Evolutionary conservation across 129 eudicot genomes (phyloP), one percentile per base, ranked within the genome.

Genomic region (Lonicera japonica): DNA sequence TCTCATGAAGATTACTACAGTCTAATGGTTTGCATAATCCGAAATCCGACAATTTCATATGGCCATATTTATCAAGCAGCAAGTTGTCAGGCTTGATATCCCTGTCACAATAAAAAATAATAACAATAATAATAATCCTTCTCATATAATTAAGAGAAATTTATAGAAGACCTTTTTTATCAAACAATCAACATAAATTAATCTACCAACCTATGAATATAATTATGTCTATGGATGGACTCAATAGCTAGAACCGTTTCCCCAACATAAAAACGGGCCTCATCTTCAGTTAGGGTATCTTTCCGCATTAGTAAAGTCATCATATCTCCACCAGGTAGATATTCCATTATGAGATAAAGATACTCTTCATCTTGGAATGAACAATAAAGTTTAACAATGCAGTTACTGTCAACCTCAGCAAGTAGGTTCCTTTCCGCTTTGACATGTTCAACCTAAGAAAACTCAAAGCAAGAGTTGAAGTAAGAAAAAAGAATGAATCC

Each of bases 291-390:
- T 39, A 90, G 65, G 10, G 86, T 90, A 75, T 90, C 97, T 75
- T 90, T 90, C 47, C 95, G 71, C 97, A 90, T 90, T 25, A 90
- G 79, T 70, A 90, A 67, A 54, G 97, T 90, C 97, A 90, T 90
- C 97, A 90, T 86, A 81, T 90, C 97, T 63, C 97, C 97, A 51
- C 97, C 97, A 61, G 97, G 95, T 58, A 90, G 83, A 76, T 90
- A 90, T 75, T 90, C 97, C 97, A 90, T 90, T 51, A 90, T 77
- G 25, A 90, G 94, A 63, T 90, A 90, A 17, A 90, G 86, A 79
- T 77, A 83, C 80, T 90, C 97, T 25, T 90, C 95, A 58, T 90
- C 97, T 79, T 90, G 97, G 69, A 90, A 90, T 58, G 97, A 90
- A 63, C 97, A 90, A 70, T 90, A 90, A 54, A 90, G 97, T 60